Percentiles rank a stretch among this genome's conserved stretches.
phyloP scores from a whole-genome alignment of 805 yeast genomes.

The Suhomyces pyralidae region DNA sequence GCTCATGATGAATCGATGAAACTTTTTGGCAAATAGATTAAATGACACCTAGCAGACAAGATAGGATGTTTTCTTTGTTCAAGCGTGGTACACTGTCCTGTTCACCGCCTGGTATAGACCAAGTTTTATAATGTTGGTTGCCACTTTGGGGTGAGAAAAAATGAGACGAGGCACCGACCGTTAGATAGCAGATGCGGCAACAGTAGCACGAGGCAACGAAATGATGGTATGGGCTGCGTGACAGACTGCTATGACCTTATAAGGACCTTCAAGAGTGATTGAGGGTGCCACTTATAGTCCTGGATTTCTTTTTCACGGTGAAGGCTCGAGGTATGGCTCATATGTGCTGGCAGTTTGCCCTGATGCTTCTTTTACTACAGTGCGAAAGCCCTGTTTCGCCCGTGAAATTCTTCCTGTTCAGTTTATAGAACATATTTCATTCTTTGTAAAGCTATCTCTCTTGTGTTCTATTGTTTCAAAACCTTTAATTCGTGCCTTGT shows the following conservation, averaged over 20 bases:
- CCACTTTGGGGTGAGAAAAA: not conserved
- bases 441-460: not conserved
- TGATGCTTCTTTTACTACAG: not conserved
- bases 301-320: too few species aligned
- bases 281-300: too few species aligned
- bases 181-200: not conserved
- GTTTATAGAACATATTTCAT: not conserved
- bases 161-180: not conserved
- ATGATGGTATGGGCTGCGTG: not conserved
- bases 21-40: not conserved
- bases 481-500: not conserved
- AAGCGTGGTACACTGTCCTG: not conserved
- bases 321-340: too few species aligned
- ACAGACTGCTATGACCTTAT: too few species aligned
- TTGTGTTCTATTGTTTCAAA: not conserved
- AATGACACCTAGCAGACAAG: not conserved
- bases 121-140: not conserved
- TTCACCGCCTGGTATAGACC: not conserved
- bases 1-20: slow-evolving; percentile 18
- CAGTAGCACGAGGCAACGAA: not conserved
- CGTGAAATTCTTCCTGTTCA: not conserved
- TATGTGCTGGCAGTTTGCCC: not conserved
- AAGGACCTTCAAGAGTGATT: too few species aligned
- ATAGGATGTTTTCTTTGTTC: not conserved
- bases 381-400: not conserved